Percentiles rank a stretch among this genome's conserved stretches.
phyloP scores from a whole-genome alignment of 2,329 filamentous ascomycete species.

The Ceratocystis cacaofunesta region DNA sequence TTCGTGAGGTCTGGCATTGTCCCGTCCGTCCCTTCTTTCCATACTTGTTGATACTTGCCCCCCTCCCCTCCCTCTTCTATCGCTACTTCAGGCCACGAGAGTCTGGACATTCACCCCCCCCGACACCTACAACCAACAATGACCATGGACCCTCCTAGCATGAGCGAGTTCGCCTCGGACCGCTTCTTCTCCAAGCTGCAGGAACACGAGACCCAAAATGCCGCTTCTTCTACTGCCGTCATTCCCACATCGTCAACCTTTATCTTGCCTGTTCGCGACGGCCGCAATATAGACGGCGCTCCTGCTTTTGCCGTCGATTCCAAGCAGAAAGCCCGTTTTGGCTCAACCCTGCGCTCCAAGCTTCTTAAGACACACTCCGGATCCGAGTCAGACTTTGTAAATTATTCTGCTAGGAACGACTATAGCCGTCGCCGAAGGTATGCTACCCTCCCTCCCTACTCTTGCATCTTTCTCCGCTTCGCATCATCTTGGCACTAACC shows the following conservation, averaged over 20 bases:
- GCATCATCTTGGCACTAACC: neutral
- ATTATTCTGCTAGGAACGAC: neutral
- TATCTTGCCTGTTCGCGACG: constrained; percentile 35
- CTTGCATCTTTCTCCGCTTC: neutral
- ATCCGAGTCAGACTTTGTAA: constrained; percentile 1
- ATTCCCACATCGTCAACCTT: constrained; percentile 27
- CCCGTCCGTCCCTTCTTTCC: constrained; percentile 19
- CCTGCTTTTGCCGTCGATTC: constrained; percentile 23
- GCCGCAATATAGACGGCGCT: constrained; percentile 20
- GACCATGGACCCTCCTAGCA: constrained; percentile 45
- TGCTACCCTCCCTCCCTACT: neutral
- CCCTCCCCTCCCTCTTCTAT: constrained; percentile 20
- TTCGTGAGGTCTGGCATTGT: constrained; percentile 15
- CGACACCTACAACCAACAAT: neutral
- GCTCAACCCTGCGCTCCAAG: constrained; percentile 28
- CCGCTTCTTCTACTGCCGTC: constrained; percentile 25
- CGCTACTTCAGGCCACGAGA: constrained; percentile 12
- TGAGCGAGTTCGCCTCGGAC: constrained; percentile 52
- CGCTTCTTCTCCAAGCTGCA: constrained; percentile 48
- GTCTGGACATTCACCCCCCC: constrained; percentile 6
- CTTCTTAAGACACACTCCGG: constrained; percentile 20
- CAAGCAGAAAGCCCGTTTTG: constrained; percentile 30
- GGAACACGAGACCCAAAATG: constrained; percentile 29
- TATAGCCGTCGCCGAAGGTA: constrained; percentile 5
- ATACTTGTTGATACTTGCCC: constrained; percentile 12